phyloP scores from a whole-genome alignment of 1,139 yeast genomes.

The Lodderomyces orthopsilosis region DNA sequence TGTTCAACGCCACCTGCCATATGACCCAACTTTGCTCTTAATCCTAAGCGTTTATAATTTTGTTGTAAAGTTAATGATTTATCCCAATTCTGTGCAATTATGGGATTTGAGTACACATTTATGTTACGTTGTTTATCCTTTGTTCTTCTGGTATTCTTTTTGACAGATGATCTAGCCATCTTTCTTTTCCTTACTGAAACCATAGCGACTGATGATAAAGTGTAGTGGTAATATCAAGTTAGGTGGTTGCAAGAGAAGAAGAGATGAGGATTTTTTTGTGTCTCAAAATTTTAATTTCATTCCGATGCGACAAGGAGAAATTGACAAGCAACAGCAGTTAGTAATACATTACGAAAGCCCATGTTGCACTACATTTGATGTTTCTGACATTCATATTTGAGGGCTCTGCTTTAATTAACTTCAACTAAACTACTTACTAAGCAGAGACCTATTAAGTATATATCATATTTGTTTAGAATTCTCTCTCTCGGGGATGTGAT shows the following conservation, averaged over 20 bases:
- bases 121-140: constrained; percentile 68
- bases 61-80: constrained; percentile 74
- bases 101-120: constrained; percentile 67
- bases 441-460: not conserved
- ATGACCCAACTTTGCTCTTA: constrained; percentile 61
- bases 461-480: not conserved
- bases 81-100: constrained; percentile 92
- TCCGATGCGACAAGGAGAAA: not conserved
- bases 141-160: constrained; percentile 63
- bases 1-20: constrained; percentile 69
- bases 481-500: too few species aligned
- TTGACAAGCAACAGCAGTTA: not conserved
- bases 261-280: not conserved
- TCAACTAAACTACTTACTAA: not conserved
- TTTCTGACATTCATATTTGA: not conserved
- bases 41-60: constrained; percentile 76
- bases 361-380: too few species aligned
- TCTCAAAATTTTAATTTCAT: not conserved
- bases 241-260: not conserved
- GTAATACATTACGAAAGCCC: too few species aligned
- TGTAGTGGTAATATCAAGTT: not conserved
- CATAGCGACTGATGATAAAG: constrained; percentile 35
- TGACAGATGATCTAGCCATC: constrained; percentile 69
- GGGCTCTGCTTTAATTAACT: not conserved
- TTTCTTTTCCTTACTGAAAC: constrained; percentile 84